Base-by-base conservation (phyloP, 1,284 basidiomycete genomes). In the Ceratobasidium sp. region DNA sequence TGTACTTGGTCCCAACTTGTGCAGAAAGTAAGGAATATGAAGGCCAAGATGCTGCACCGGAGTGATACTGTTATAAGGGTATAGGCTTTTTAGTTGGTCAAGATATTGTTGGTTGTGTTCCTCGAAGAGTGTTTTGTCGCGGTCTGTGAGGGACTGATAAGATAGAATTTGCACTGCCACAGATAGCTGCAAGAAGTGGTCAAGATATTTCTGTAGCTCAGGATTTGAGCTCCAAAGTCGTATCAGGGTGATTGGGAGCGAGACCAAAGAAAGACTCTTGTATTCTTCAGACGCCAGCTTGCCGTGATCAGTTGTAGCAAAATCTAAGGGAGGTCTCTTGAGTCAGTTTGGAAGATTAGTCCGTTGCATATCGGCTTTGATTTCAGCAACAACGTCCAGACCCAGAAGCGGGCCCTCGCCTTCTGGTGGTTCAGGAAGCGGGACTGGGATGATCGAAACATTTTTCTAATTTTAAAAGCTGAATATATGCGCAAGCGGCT, bases 281-380 rank as follows among this genome's bases (percentile, higher is more conserved):
- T 80, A 81, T 61, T 82, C 79, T 28, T 81, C 72, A 1, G 81
- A 79, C 44, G 73, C 80, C 1, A 81, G 51, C 33, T 72, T 71
- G 18, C 80, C 79, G 55, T 73, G 56, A 0, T 49, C 44, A 18
- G 58, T 64, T 33, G 69, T 66, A 4, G 79, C 81, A 42, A 82
- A 67, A 2, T 56, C 20, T 4, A 1, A 51, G 76, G 1, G 77
- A 55, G 66, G 53, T 2, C 33, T 44, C 15, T 69, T 77, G 40
- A 81, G 40, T 70, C 77, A 78, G 39, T n/a, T 46, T 0, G 79
- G 79, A 51, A 69, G 46, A 51, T 61, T 63, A 1, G 77, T 78
- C 2, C 23, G 23, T 2, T 67, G 26, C 20, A 80, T 73, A 55
- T 80, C 79, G 1, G 13, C 3, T 20, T 60, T 26, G 6, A 80